Evolutionary conservation across 1,139 yeast species (phyloP), one percentile per base, ranked within the genome.

Genomic region (Kodamaea anthophila): DNA sequence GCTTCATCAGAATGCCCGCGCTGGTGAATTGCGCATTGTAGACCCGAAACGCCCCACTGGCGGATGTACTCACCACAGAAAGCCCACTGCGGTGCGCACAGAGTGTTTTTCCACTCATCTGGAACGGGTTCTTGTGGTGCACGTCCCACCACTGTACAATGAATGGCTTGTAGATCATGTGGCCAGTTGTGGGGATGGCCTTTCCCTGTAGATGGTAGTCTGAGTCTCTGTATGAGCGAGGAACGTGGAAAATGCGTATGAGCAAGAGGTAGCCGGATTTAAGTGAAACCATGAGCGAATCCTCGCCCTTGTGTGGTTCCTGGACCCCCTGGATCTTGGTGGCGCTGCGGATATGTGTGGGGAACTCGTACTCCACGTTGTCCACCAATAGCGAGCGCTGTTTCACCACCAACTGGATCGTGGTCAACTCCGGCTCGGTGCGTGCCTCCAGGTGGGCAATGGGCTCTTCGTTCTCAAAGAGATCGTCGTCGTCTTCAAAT

Each of bases 91-190:
- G 23, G 34, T 66, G 70, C 0, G 70, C 46, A 3, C 46, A 27
- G 13, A 69, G 39, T 2, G 49, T 39, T 30, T 42, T 45, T 1
- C 76, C 76, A 3, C 67, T 49, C 5, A 63, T 49, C 5, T 46
- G 48, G 12, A 58, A 34, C 1, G 53, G 36, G 1, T 65, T 61
- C 3, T 43, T 33, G 12, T 34, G 27, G 20, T 36, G 34, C 11
- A 36, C 30, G 20, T 42, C 47, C 76, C 76, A 70, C 75, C 75
- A 70, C 40, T 70, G 77, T 0, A 70, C 68, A 9, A 66, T 62
- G 38, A 60, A 67, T 2, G 76, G 76, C 29, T 58, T 64, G 30
- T 51, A 53, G 1, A 59, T 47, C 11, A 42, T 40, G 21, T 37
- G 29, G 13, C 5, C 31, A 10, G 29, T 15, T 5, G 10, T 18